Percentiles rank a stretch among this genome's conserved stretches.
Evolutionary conservation across 306 rosid species (phyloP).

Genomic region (Cyamopsis tetragonoloba): DNA sequence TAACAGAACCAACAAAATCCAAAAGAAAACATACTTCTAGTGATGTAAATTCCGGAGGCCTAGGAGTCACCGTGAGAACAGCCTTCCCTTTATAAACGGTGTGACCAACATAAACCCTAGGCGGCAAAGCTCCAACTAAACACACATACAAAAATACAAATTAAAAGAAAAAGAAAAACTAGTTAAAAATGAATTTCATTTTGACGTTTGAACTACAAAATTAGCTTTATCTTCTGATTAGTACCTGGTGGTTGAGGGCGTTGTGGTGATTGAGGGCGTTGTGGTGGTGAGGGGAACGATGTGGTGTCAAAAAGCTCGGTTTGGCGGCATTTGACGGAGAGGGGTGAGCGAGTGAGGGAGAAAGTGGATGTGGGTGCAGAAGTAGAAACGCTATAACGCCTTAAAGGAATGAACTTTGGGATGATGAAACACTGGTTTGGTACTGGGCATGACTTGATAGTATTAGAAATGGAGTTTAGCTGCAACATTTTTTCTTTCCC

Average conservation of each 20-base stretch:
- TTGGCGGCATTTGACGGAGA: conserved; percentile 45
- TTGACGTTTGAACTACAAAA: too few relatives aligned
- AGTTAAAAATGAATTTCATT: too few relatives aligned
- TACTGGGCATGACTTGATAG: conserved; percentile 8
- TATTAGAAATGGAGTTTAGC: conserved; percentile 16
- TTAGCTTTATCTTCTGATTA: neutral
- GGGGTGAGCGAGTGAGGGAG: neutral
- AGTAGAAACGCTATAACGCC: neutral
- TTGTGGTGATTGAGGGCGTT: neutral
- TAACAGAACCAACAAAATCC: neutral
- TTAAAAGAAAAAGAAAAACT: neutral
- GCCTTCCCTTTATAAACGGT: conserved; percentile 82
- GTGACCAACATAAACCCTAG: conserved; percentile 66
- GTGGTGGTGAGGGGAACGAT: conserved; percentile 14
- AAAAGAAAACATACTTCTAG: conserved; percentile 49
- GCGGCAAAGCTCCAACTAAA: conserved; percentile 44
- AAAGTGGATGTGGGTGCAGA: conserved; percentile 24
- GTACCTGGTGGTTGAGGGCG: conserved; percentile 36
- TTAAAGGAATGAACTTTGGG: conserved; percentile 4
- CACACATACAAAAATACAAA: conserved; percentile 8
- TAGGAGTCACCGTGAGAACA: conserved; percentile 68
- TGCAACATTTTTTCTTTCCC: conserved; percentile 21
- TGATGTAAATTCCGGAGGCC: conserved; percentile 63
- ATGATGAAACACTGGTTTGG: conserved; percentile 13
- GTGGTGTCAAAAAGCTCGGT: conserved; percentile 41